phyloP scores from a whole-genome alignment of 352 stramenopile genomes.

The Blastocystis sp. region DNA sequence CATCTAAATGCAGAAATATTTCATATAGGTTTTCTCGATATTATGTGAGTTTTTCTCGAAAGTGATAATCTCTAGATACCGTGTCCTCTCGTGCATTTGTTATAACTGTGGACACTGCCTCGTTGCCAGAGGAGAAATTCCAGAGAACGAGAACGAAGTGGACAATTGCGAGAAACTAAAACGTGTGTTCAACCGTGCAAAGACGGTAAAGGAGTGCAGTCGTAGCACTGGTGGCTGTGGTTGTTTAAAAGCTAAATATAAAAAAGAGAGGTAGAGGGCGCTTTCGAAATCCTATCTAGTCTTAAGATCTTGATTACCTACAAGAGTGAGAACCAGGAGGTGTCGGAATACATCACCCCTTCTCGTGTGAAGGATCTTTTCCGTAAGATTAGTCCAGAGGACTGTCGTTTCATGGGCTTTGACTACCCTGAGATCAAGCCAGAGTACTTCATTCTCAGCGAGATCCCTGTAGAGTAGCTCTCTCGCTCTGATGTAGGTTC shows the following conservation, averaged over 20 bases:
- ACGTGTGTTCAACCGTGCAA: conserved; percentile 1
- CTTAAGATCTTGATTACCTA: conserved; percentile 64
- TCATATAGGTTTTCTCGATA: conserved; percentile 50
- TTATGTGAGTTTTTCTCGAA: background rate
- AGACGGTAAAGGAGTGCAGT: conserved; percentile 70
- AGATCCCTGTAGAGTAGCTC: conserved; percentile 81
- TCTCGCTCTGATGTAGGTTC: conserved; percentile 61
- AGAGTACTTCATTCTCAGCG: conserved; percentile 95
- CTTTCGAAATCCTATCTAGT: conserved; percentile 70
- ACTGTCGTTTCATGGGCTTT: conserved; percentile 86
- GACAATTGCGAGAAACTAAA: conserved; percentile 69
- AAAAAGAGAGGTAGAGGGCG: conserved; percentile 74
- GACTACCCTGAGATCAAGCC: conserved; percentile 80
- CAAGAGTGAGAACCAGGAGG: conserved; percentile 76
- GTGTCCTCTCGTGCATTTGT: conserved; percentile 83
- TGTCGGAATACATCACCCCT: conserved; percentile 82
- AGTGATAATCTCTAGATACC: conserved; percentile 45
- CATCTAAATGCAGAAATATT: conserved; percentile 69
- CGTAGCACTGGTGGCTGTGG: conserved; percentile 72
- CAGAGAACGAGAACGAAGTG: conserved; percentile 77
- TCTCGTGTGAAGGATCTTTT: conserved; percentile 88
- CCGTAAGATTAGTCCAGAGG: conserved; percentile 93
- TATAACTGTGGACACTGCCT: conserved; percentile 82
- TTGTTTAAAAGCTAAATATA: conserved; percentile 85
- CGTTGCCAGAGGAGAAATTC: conserved; percentile 43